Base-by-base conservation (phyloP, 169 alveolate species). In the Eimeria falciformis region DNA sequence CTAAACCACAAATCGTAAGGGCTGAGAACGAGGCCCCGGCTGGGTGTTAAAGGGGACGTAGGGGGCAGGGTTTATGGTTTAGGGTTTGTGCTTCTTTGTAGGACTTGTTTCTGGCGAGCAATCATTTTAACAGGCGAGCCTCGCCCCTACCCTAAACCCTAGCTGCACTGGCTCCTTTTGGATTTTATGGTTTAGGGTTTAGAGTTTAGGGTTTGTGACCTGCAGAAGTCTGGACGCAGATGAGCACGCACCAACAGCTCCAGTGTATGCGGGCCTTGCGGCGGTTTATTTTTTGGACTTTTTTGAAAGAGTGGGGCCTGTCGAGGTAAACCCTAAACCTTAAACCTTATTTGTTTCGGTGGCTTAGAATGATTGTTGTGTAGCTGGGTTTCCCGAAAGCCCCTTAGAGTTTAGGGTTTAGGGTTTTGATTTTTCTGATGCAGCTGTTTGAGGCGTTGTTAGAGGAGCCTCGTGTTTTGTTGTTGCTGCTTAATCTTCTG, bases 231-330 rank as follows among this genome's bases (percentile, higher is more conserved):
- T 71, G 1, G 83, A 71, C 29, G 83, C 83, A 29, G 83, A 71
- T 56, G 83, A 71, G 33, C 83, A 71, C 12, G 83, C 83, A 1
- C 83, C 83, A 1, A 43, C 83, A 6, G 83, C 83, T 43, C 83
- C 83, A n/a, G 83, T 71, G 12, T 71, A 71, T 14, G 83, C 83
- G 56, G 83, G 83, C 29, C 83, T 71, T 71, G 83, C 56, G 56
- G 83, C 83, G 56, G 83, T 71, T 71, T 71, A 71, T 43, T 43
- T 71, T 14, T 5, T 71, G 7, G 83, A 71, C 12, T 71, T 71
- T 21, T 14, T 71, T 1, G 56, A 71, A 14, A 71, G 83, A 71
- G 83, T 71, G 56, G 83, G 83, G 83, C 83, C 83, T 12, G 56
- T 56, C 33, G 83, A 71, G 83, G 83, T 71, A 25, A 71, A 1